A percentile compares a stretch with the other conserved stretches of the same genome.
These are phyloP conservation scores for Obelidium mucronatum DNA, from an alignment of 192 early-diverging fungal species.

Conservation along the genomic window DNA sequence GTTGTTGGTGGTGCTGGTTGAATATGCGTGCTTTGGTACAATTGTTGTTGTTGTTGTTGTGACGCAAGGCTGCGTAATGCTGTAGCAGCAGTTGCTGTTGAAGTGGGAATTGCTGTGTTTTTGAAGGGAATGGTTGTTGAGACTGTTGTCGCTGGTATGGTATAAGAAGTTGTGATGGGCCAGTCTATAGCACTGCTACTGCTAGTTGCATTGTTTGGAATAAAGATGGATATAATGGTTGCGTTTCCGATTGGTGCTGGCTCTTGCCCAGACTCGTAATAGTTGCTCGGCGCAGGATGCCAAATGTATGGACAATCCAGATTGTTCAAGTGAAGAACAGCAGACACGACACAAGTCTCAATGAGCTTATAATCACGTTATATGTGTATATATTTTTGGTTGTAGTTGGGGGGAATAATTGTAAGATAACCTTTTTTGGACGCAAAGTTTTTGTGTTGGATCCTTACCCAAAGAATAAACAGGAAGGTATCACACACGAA, in stretches of 20 bases:
- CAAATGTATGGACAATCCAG: constrained; percentile 20
- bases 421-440: no score
- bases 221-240: neutral
- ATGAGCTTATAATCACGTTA: neutral
- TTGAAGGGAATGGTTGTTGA: neutral
- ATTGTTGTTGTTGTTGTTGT: neutral
- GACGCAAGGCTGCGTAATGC: neutral
- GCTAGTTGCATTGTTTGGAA: neutral
- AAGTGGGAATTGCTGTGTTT: neutral
- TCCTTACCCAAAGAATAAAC: constrained; percentile 5
- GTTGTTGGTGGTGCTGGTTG: neutral
- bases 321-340: neutral
- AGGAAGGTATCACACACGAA: constrained; percentile 6
- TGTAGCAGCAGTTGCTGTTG: neutral
- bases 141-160: neutral
- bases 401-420: no score
- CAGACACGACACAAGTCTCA: neutral
- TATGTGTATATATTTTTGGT: no score
- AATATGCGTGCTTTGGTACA: no score
- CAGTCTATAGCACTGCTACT: neutral
- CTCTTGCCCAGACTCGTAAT: neutral
- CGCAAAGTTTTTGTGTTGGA: no score
- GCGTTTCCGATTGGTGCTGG: neutral
- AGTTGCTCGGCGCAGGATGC: constrained; percentile 2
- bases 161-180: neutral